phyloP scores from a whole-genome alignment of 1,284 basidiomycete species.

The Malassezia pachydermatis region DNA sequence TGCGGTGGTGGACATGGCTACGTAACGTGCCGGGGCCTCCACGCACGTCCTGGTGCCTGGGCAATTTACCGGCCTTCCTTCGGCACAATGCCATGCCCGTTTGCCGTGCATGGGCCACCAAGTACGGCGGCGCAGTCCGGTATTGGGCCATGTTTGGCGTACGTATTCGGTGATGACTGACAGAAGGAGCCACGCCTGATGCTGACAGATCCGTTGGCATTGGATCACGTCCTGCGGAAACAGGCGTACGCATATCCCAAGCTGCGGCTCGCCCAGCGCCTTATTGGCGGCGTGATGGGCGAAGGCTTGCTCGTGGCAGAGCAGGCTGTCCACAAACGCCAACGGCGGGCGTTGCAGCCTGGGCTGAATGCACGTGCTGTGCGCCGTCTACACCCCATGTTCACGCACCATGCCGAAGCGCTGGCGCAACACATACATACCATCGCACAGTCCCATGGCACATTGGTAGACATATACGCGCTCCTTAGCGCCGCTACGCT shows the following conservation, averaged over 20 bases:
- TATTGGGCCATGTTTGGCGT: slow-evolving; percentile 15
- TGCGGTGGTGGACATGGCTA: slow-evolving; percentile 13
- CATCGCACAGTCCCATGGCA: background rate
- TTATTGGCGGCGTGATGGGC: slow-evolving; percentile 34
- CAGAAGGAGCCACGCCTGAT: slow-evolving; percentile 11
- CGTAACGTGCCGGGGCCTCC: slow-evolving; percentile 12
- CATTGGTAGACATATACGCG: slow-evolving; percentile 7
- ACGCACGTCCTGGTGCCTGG: slow-evolving; percentile 3
- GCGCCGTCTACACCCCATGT: slow-evolving; percentile 30
- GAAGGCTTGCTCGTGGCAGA: slow-evolving; percentile 37
- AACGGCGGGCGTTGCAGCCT: slow-evolving; percentile 37
- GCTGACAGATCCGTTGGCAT: slow-evolving; percentile 9
- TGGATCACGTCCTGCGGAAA: slow-evolving; percentile 13
- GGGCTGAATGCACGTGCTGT: slow-evolving; percentile 35
- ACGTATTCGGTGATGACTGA: background rate
- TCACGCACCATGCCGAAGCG: slow-evolving; percentile 22
- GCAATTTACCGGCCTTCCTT: slow-evolving; percentile 7
- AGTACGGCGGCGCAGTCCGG: slow-evolving; percentile 9
- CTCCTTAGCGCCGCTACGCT: slow-evolving; percentile 6
- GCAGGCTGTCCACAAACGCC: slow-evolving; percentile 35
- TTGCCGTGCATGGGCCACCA: slow-evolving; percentile 1
- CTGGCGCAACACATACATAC: slow-evolving; percentile 16
- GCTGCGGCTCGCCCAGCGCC: slow-evolving; percentile 17
- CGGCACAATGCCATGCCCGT: slow-evolving; percentile 6
- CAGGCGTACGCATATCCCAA: slow-evolving; percentile 37